A percentile compares a stretch with the other conserved stretches of the same genome.
These are phyloP conservation scores for Schizosaccharomyces octosporus DNA, from an alignment of 805 yeast genomes.

Conservation along the genomic window DNA sequence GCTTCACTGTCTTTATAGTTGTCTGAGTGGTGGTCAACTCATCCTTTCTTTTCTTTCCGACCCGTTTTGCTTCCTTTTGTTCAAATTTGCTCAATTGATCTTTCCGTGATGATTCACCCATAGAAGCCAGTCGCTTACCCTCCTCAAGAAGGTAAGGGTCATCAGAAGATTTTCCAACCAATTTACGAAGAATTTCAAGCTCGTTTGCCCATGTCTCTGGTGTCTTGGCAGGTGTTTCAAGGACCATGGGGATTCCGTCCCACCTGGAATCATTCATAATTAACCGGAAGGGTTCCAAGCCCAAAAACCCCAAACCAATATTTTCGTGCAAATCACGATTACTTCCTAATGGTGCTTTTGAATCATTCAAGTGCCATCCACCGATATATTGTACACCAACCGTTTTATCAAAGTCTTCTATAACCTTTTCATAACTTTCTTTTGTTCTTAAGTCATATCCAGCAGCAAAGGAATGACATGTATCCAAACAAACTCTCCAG, in stretches of 20 bases:
- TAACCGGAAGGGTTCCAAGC: constrained; percentile 59
- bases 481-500: constrained; percentile 90
- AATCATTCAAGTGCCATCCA: constrained; percentile 78
- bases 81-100: constrained; percentile 45
- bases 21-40: neutral
- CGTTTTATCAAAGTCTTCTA: constrained; percentile 48
- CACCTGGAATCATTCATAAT: constrained; percentile 46
- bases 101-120: constrained; percentile 46
- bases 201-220: constrained; percentile 28
- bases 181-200: constrained; percentile 40
- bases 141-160: constrained; percentile 32
- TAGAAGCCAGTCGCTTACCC: constrained; percentile 23
- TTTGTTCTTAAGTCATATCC: constrained; percentile 65
- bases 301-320: constrained; percentile 71
- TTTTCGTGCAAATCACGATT: constrained; percentile 79
- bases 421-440: constrained; percentile 35
- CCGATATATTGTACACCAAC: constrained; percentile 54
- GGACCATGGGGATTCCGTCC: constrained; percentile 44
- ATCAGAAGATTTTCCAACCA: constrained; percentile 29
- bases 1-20: too few species aligned
- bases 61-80: constrained; percentile 19
- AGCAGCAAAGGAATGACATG: constrained; percentile 84
- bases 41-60: neutral
- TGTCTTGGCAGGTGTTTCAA: constrained; percentile 49
- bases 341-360: constrained; percentile 79